Evolutionary conservation across 495 filamentous ascomycete genomes (phyloP).

Genomic region (Penicillium mononematosum): DNA sequence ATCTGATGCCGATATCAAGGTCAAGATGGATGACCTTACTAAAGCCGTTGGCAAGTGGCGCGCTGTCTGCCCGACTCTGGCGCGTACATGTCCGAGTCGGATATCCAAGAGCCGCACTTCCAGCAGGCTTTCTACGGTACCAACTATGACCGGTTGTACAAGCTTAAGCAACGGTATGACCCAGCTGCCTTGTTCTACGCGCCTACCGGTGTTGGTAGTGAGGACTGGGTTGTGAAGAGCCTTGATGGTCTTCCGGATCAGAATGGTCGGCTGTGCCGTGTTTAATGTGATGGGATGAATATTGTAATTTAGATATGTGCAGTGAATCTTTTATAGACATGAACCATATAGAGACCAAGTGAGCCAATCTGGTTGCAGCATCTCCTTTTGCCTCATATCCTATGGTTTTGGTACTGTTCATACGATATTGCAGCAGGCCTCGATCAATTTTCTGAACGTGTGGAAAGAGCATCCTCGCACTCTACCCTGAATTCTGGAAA

Average conservation of each 20-base stretch:
- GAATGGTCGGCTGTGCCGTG: constrained; percentile 37
- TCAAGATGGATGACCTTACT: constrained; percentile 27
- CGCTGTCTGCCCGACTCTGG: constrained; percentile 35
- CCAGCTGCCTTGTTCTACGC: constrained; percentile 56
- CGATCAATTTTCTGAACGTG: too few relatives aligned
- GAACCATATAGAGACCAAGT: neutral
- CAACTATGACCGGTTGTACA: constrained; percentile 51
- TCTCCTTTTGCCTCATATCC: too few relatives aligned
- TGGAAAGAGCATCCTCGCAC: too few relatives aligned
- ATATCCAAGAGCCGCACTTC: constrained; percentile 63
- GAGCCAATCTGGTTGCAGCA: neutral
- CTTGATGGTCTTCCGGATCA: constrained; percentile 34
- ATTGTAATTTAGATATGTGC: neutral
- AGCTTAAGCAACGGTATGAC: constrained; percentile 55
- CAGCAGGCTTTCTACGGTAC: constrained; percentile 60
- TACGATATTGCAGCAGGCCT: too few relatives aligned
- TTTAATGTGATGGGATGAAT: constrained; percentile 4
- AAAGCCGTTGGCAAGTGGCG: constrained; percentile 53
- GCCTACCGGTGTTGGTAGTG: constrained; percentile 52
- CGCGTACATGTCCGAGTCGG: constrained; percentile 43
- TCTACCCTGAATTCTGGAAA: too few relatives aligned
- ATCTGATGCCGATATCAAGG: constrained; percentile 21
- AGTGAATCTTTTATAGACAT: neutral
- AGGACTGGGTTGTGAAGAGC: constrained; percentile 46
- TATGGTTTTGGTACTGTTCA: too few relatives aligned